Conservation (phyloP, 1,284 basidiomycete genomes). For the Fomes fomentarius region DNA sequence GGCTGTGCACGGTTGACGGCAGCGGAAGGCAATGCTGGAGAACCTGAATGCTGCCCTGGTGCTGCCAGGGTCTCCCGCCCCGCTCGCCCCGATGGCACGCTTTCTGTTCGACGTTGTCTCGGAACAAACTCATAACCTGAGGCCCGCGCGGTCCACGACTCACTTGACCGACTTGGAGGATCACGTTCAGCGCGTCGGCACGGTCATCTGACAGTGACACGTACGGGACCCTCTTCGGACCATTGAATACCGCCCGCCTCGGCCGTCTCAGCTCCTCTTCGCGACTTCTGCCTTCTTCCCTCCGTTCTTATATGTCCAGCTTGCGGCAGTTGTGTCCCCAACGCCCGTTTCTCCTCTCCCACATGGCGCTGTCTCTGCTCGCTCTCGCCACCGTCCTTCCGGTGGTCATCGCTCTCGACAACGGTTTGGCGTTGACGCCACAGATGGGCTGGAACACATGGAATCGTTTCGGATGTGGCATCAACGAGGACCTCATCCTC, state of each 20-base stretch:
- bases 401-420: slow-evolving; percentile 28
- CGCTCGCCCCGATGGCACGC: too few relatives aligned
- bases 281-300: not conserved
- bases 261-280: not conserved
- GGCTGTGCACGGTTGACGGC: too few relatives aligned
- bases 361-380: slow-evolving; percentile 16
- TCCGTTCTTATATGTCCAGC: not conserved
- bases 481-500: slow-evolving; percentile 38
- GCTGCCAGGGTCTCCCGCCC: too few relatives aligned
- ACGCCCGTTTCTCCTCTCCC: not conserved
- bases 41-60: too few relatives aligned
- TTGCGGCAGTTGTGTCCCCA: not conserved
- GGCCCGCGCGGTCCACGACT: slow-evolving; percentile 3
- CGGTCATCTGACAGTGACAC: slow-evolving; percentile 13
- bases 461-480: slow-evolving; percentile 41
- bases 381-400: slow-evolving; percentile 17
- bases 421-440: slow-evolving; percentile 41
- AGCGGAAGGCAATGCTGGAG: too few relatives aligned
- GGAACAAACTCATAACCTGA: too few relatives aligned
- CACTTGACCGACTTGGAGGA: not conserved
- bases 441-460: slow-evolving; percentile 47
- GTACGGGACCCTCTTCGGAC: not conserved
- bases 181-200: slow-evolving; percentile 8
- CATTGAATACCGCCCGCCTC: not conserved
- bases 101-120: too few relatives aligned